phyloP scores from a whole-genome alignment of 257 asterid genomes.

The Forsythia viridissima region DNA sequence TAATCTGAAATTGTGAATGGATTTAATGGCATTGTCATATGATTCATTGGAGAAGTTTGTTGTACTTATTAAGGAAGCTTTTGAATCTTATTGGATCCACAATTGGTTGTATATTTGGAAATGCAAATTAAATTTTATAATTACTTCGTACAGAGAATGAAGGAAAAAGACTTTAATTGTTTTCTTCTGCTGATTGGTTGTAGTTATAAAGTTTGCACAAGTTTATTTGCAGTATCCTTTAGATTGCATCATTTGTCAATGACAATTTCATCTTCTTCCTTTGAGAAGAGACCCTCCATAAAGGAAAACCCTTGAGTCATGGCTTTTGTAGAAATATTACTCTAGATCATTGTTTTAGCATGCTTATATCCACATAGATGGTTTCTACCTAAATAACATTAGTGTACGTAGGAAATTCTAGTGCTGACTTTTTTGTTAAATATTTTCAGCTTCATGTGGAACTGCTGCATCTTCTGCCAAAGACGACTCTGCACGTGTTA shows the following conservation, averaged over 20 bases:
- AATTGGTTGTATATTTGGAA: neutral
- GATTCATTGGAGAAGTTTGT: neutral
- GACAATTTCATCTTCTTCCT: neutral
- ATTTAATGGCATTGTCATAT: neutral
- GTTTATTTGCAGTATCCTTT: neutral
- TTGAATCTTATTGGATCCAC: constrained; percentile 6
- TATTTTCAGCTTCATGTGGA: constrained; percentile 14
- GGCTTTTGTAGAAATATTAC: neutral
- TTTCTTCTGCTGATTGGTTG: neutral
- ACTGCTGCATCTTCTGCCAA: constrained; percentile 35
- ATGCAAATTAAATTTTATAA: constrained; percentile 4
- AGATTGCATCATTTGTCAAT: neutral
- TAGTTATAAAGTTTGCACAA: constrained; percentile 11
- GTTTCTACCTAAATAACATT: neutral
- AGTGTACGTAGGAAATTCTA: neutral
- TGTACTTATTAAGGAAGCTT: neutral
- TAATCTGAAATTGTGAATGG: neutral
- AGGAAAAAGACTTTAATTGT: neutral
- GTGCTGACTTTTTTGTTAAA: constrained; percentile 18
- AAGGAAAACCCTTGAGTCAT: neutral
- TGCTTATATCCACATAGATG: neutral
- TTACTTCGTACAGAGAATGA: neutral
- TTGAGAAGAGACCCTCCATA: neutral
- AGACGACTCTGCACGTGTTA: constrained; percentile 39
- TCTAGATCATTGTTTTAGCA: neutral